Evolutionary conservation across 73 alveolate species (phyloP).

Genomic region (Tetrahymena thermophila): DNA sequence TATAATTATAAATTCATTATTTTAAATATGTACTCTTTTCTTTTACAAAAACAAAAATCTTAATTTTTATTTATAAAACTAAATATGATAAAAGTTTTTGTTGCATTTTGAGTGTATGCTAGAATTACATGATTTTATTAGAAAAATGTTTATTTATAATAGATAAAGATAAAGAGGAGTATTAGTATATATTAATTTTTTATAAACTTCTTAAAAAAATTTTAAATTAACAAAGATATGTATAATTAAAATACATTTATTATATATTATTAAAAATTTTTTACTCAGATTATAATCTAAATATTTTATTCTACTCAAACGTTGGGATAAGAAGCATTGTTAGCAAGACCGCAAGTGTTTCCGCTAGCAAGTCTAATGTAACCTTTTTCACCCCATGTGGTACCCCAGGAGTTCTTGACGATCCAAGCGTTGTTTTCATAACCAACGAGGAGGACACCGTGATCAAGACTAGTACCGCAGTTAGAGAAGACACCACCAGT

Average conservation of each 20-base stretch:
- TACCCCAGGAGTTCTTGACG: conserved; percentile 60
- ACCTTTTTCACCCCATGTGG: conserved; percentile 58
- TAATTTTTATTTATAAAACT: too few species aligned
- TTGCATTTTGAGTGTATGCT: too few species aligned
- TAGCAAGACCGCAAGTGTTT: conserved; percentile 46
- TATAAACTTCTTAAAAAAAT: too few species aligned
- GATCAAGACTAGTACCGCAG: conserved; percentile 21
- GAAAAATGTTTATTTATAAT: not conserved
- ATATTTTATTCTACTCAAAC: not conserved
- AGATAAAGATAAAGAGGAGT: too few species aligned
- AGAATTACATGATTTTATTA: not conserved
- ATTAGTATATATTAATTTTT: too few species aligned
- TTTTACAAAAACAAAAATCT: too few species aligned
- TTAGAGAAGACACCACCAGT: conserved; percentile 47
- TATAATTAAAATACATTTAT: not conserved
- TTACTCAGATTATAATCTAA: too few species aligned
- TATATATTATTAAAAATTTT: too few species aligned
- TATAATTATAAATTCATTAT: too few species aligned
- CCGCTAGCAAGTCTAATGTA: conserved; percentile 45
- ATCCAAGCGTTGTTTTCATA: conserved; percentile 2
- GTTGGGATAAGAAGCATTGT: conserved; percentile 15
- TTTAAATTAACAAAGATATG: not conserved
- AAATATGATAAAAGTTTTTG: too few species aligned
- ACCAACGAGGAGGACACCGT: conserved; percentile 59
- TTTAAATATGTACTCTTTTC: too few species aligned